A percentile compares a stretch with the other conserved stretches of the same genome.
These are phyloP conservation scores for Geranium rotundifolium DNA, from an alignment of 345 rosid genomes.

Conservation along the genomic window DNA sequence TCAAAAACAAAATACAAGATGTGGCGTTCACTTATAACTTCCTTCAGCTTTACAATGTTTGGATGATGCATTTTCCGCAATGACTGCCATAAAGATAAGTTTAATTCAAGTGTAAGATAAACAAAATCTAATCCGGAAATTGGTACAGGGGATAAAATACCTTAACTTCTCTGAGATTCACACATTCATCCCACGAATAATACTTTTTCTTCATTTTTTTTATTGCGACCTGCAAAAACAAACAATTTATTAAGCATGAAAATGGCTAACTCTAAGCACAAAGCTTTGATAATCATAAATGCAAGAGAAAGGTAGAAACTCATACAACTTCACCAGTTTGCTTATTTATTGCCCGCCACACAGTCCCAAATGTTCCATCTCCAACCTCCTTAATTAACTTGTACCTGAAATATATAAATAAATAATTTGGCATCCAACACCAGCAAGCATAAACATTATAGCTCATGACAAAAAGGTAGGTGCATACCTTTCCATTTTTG, in stretches of 20 bases:
- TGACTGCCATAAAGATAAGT: slow-evolving; percentile 9
- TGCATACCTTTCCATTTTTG: slow-evolving; percentile 11
- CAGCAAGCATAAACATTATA: not conserved
- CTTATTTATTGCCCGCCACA: slow-evolving; percentile 74
- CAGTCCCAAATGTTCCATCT: slow-evolving; percentile 92
- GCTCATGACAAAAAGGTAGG: not conserved
- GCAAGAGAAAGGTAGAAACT: slow-evolving; percentile 5
- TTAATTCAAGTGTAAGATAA: not conserved
- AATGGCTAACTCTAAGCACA: not conserved
- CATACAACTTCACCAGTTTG: slow-evolving; percentile 86
- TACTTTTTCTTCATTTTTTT: slow-evolving; percentile 77
- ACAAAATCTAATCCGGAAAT: not conserved
- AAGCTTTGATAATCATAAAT: not conserved
- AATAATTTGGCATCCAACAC: not conserved
- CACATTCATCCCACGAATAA: slow-evolving; percentile 29
- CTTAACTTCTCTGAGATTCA: slow-evolving; percentile 29
- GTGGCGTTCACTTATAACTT: slow-evolving; percentile 24
- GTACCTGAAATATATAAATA: slow-evolving; percentile 3
- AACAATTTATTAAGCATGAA: not conserved
- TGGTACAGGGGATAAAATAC: not conserved
- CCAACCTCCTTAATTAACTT: slow-evolving; percentile 60
- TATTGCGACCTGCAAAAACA: slow-evolving; percentile 63
- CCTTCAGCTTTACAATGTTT: slow-evolving; percentile 33
- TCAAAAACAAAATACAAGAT: slow-evolving; percentile 33
- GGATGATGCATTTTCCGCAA: slow-evolving; percentile 30